These are phyloP conservation scores for Colletotrichum limetticola DNA, from an alignment of 2,329 filamentous ascomycete genomes.

Conservation along the genomic window DNA sequence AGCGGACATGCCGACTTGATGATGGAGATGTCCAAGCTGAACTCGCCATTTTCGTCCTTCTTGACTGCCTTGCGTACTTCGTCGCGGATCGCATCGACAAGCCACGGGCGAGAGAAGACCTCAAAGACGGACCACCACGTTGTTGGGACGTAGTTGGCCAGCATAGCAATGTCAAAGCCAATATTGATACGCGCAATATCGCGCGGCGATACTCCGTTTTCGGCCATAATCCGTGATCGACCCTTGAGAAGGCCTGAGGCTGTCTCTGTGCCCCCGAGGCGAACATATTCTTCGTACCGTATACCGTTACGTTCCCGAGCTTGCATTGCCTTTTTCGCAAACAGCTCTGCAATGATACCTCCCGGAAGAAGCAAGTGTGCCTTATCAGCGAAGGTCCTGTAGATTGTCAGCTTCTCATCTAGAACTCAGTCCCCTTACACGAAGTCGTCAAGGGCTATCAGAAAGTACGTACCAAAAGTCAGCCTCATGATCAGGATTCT, in stretches of 20 bases:
- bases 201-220: not conserved
- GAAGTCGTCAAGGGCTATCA: not conserved
- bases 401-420: not conserved
- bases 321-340: not conserved
- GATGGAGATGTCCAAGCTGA: constrained; percentile 44
- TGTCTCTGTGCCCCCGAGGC: not conserved
- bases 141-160: constrained; percentile 54
- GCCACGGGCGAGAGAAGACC: constrained; percentile 50
- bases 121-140: constrained; percentile 58
- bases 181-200: constrained; percentile 4
- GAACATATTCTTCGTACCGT: constrained; percentile 13
- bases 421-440: not conserved
- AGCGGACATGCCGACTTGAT: constrained; percentile 47
- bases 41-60: not conserved
- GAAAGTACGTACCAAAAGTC: constrained; percentile 11
- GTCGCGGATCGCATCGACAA: constrained; percentile 50
- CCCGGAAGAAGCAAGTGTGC: constrained; percentile 3
- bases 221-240: not conserved
- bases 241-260: constrained; percentile 3
- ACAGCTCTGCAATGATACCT: not conserved
- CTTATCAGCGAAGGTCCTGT: constrained; percentile 1
- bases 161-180: constrained; percentile 43
- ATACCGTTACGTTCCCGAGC: constrained; percentile 9
- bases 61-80: constrained; percentile 46
- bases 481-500: constrained; percentile 16